Conservation (phyloP, 2,329 filamentous ascomycete genomes). For the Aureobasidium leucospermi region DNA sequence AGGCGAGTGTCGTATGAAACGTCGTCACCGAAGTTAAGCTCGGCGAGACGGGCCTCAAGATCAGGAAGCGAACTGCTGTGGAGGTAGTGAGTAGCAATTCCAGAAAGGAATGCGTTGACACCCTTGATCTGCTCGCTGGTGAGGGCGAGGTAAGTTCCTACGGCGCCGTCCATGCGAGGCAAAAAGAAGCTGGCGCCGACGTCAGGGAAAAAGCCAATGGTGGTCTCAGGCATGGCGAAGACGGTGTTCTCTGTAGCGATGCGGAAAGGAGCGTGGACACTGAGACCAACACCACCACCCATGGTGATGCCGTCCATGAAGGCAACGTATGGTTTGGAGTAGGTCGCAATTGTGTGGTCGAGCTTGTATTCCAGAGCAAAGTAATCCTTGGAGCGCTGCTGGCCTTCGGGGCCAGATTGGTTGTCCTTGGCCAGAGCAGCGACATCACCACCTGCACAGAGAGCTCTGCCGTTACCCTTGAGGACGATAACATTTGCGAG, state of each 20-base stretch:
- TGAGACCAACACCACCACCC: constrained; percentile 92
- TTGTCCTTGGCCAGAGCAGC: constrained; percentile 69
- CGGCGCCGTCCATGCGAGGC: constrained; percentile 73
- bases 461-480: constrained; percentile 79
- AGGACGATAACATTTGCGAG: constrained; percentile 88
- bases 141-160: constrained; percentile 88
- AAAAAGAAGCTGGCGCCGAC: constrained; percentile 96
- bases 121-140: constrained; percentile 80
- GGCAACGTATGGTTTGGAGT: constrained; percentile 84
- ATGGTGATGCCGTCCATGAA: constrained; percentile 98
- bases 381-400: constrained; percentile 71
- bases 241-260: constrained; percentile 93
- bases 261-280: constrained; percentile 88
- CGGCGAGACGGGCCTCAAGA: constrained; percentile 77
- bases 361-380: constrained; percentile 94
- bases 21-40: constrained; percentile 81
- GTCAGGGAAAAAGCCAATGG: constrained; percentile 97
- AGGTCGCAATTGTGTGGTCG: constrained; percentile 91
- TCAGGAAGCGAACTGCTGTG: constrained; percentile 79
- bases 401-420: constrained; percentile 58
- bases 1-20: constrained; percentile 57
- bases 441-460: constrained; percentile 94
- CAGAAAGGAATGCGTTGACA: constrained; percentile 80
- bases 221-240: constrained; percentile 98
- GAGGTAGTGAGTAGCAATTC: constrained; percentile 91